Conservation (phyloP, 768 basidiomycete species). For the Punctularia strigosozonata region DNA sequence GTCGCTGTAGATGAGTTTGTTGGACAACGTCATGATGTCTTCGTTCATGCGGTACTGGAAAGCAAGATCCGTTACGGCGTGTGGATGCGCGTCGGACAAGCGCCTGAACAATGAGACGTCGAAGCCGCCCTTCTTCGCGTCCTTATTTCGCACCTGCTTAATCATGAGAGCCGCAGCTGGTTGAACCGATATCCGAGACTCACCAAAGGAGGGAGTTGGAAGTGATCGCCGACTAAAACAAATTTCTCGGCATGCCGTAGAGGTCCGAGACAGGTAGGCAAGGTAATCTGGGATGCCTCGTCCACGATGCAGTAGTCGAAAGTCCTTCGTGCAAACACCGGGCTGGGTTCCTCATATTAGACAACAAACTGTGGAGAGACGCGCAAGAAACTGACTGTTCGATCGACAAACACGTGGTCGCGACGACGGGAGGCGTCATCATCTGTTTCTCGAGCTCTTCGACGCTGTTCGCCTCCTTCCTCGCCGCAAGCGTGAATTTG, state of each 20-base stretch:
- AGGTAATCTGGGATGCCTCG: conserved; percentile 94
- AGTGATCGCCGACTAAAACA: conserved; percentile 94
- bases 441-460: conserved; percentile 75
- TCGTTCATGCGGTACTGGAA: conserved; percentile 96
- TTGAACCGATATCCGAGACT: conserved; percentile 8
- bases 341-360: conserved; percentile 28
- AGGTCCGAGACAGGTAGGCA: conserved; percentile 92
- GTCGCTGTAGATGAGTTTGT: conserved; percentile 73
- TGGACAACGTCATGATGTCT: conserved; percentile 89
- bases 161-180: not conserved
- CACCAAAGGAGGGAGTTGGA: conserved; percentile 91
- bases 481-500: conserved; percentile 53
- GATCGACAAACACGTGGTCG: conserved; percentile 88
- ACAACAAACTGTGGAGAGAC: not conserved
- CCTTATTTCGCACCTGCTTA: conserved; percentile 65
- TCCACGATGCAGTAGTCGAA: conserved; percentile 98
- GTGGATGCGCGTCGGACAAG: conserved; percentile 78
- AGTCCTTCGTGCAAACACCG: conserved; percentile 69
- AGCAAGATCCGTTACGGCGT: conserved; percentile 74
- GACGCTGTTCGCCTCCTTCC: conserved; percentile 48
- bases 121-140: conserved; percentile 75
- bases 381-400: conserved; percentile 61
- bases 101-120: conserved; percentile 85
- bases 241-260: conserved; percentile 84
- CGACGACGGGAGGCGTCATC: conserved; percentile 86